These are phyloP conservation scores for Colletotrichum sp. DNA, from an alignment of 2,329 filamentous ascomycete species.

Conservation along the genomic window DNA sequence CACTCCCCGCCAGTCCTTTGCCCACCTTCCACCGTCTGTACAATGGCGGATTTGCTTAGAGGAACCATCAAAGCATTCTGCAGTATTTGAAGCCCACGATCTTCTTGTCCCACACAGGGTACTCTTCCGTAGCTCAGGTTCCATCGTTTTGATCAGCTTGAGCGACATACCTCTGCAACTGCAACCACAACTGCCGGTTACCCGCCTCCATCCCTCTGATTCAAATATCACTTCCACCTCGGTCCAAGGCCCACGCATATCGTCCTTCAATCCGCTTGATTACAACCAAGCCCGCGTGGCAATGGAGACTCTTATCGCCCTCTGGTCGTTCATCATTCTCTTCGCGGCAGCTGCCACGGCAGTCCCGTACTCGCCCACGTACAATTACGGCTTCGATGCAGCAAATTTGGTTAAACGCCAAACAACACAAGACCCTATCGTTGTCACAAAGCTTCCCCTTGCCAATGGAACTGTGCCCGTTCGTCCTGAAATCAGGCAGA, in stretches of 20 bases:
- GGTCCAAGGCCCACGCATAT: not conserved
- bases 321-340: not conserved
- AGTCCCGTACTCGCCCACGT: constrained; percentile 28
- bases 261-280: not conserved
- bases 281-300: not conserved
- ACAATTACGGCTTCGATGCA: constrained; percentile 58
- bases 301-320: not conserved
- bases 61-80: not conserved
- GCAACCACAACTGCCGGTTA: not conserved
- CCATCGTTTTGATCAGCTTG: not conserved
- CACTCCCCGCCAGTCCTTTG: not conserved
- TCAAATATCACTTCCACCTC: not conserved
- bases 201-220: not conserved
- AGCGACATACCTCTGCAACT: not conserved
- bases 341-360: not conserved
- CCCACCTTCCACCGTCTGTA: not conserved
- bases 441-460: constrained; percentile 48
- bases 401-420: constrained; percentile 45
- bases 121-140: not conserved
- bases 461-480: constrained; percentile 45
- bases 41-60: not conserved
- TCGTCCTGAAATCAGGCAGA: constrained; percentile 71
- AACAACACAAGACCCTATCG: constrained; percentile 36
- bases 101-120: not conserved
- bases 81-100: not conserved